Evolutionary conservation across 2,329 filamentous ascomycete genomes (phyloP).

Genomic region (Aspergillus nomiae): DNA sequence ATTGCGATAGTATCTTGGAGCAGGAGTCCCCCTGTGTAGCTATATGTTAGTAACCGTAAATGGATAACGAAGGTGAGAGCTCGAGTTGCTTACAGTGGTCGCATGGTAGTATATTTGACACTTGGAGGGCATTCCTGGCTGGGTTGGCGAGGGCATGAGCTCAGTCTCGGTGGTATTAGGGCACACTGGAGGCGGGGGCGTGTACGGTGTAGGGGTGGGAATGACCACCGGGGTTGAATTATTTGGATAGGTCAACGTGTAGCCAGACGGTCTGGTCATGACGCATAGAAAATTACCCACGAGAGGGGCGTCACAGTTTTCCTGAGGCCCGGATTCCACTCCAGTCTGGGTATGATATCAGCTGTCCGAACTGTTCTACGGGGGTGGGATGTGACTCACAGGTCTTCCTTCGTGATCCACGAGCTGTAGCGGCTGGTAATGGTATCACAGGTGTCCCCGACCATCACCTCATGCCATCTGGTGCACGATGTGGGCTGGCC

Average conservation of each 20-base stretch:
- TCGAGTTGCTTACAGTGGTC: not conserved
- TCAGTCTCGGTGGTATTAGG: not conserved
- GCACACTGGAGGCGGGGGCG: not conserved
- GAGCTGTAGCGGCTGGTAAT: conserved; percentile 8
- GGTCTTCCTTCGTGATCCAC: conserved; percentile 8
- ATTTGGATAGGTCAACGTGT: conserved; percentile 4
- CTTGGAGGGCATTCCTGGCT: conserved; percentile 1
- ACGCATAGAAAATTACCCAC: conserved; percentile 16
- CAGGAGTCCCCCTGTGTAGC: conserved; percentile 11
- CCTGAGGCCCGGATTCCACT: conserved; percentile 17
- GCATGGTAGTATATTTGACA: conserved; percentile 13
- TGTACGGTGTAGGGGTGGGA: not conserved
- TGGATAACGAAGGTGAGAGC: too few relatives aligned
- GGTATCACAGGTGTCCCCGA: conserved; percentile 13
- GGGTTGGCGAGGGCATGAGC: conserved; percentile 7
- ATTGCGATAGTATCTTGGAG: conserved; percentile 5
- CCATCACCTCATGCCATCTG: conserved; percentile 14
- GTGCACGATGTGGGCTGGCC: conserved; percentile 13
- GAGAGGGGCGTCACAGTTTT: conserved; percentile 11
- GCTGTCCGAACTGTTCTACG: not conserved
- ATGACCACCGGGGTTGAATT: not conserved
- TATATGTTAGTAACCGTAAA: not conserved
- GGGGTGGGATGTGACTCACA: not conserved
- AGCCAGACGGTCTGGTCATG: not conserved
- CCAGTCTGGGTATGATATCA: conserved; percentile 6